Evolutionary conservation across 2,329 filamentous ascomycete genomes (phyloP).

Genomic region (Fusarium falciforme): DNA sequence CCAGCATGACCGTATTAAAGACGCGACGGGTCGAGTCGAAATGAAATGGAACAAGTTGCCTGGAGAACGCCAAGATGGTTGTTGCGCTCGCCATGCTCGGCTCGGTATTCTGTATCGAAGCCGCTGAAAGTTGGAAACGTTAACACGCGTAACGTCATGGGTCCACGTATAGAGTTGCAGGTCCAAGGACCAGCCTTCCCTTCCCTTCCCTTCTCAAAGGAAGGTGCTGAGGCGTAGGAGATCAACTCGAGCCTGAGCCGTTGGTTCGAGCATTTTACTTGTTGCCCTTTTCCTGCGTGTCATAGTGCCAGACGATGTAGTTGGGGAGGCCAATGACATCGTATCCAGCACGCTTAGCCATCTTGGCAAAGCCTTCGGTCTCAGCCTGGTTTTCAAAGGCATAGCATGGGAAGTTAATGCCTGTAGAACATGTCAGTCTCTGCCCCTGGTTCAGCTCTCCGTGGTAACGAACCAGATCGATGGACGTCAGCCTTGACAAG

Average conservation of each 20-base stretch:
- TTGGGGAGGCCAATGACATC: conserved; percentile 93
- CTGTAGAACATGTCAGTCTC: conserved; percentile 57
- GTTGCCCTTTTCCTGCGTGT: conserved; percentile 95
- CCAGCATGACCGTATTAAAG: conserved; percentile 32
- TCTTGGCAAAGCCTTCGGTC: conserved; percentile 98
- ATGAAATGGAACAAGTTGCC: conserved; percentile 4
- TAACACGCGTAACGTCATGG: conserved; percentile 33
- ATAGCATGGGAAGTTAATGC: conserved; percentile 97
- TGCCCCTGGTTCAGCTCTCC: neutral
- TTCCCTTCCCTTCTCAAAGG: neutral
- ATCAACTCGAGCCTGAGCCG: conserved; percentile 9
- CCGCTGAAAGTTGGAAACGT: conserved; percentile 33
- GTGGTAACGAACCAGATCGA: conserved; percentile 76
- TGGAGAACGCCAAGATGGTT: conserved; percentile 4
- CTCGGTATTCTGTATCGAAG: neutral
- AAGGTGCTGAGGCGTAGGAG: neutral
- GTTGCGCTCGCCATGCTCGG: conserved; percentile 11
- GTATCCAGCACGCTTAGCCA: conserved; percentile 97
- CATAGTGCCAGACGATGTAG: conserved; percentile 98
- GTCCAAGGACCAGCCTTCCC: neutral
- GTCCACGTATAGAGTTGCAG: conserved; percentile 21
- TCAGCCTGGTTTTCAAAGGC: conserved; percentile 99
- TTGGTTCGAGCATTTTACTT: conserved; percentile 47
- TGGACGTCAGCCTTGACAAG: conserved; percentile 98
- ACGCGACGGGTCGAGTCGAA: conserved; percentile 14